A percentile compares a stretch with the other conserved stretches of the same genome.
Conservation (phyloP, 176 grass and related monocot genomes). For the Oryza rufipogon region DNA sequence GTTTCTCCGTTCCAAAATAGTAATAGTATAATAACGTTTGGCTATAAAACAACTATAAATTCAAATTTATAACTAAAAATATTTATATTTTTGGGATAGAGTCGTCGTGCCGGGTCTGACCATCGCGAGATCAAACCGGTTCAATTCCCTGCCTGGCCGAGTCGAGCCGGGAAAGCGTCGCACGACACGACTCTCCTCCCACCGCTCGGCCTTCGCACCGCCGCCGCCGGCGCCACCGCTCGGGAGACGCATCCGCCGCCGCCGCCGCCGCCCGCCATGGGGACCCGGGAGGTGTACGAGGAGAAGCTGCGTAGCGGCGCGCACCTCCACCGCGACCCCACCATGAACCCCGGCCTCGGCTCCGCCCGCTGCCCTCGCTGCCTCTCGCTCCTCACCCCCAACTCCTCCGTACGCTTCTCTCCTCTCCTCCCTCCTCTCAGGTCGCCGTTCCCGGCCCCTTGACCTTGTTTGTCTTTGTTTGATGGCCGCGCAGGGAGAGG, state of each 20-base stretch:
- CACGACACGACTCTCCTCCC: background rate
- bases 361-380: slow-evolving; percentile 81
- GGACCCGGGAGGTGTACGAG: slow-evolving; percentile 95
- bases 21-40: no score
- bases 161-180: background rate
- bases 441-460: background rate
- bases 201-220: background rate
- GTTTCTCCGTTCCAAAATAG: no score
- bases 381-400: slow-evolving; percentile 85
- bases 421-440: background rate
- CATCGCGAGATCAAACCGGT: background rate
- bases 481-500: slow-evolving; percentile 48
- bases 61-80: no score
- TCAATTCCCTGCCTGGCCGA: background rate
- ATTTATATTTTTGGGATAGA: no score
- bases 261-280: slow-evolving; percentile 47
- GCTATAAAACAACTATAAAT: no score
- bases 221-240: no score
- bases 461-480: background rate
- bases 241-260: background rate
- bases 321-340: slow-evolving; percentile 81
- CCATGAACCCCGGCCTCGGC: slow-evolving; percentile 84
- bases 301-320: slow-evolving; percentile 91
- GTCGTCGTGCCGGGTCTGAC: background rate
- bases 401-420: slow-evolving; percentile 32